Evolutionary conservation across 352 stramenopile species (phyloP).

Genomic region (Globisporangium spiculum): DNA sequence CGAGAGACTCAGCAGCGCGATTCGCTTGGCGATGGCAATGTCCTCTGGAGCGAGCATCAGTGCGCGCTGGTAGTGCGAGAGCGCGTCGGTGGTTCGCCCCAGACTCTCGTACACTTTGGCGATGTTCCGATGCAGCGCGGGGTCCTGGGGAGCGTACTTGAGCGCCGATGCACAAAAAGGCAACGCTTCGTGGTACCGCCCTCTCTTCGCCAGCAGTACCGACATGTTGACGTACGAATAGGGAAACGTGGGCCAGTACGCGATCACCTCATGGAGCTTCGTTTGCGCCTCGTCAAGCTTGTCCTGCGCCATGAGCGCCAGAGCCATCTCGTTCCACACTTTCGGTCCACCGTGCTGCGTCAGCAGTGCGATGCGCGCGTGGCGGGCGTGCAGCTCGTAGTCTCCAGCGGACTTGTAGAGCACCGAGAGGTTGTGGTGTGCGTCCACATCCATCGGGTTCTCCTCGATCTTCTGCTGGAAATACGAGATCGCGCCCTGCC

Average conservation of each 20-base stretch:
- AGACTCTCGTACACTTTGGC: conserved; percentile 55
- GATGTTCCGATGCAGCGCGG: conserved; percentile 53
- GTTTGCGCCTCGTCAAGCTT: conserved; percentile 36
- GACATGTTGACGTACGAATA: conserved; percentile 58
- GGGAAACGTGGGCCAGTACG: conserved; percentile 45
- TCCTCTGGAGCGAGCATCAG: conserved; percentile 36
- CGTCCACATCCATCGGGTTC: conserved; percentile 52
- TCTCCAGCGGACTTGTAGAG: conserved; percentile 48
- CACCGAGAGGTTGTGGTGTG: conserved; percentile 59
- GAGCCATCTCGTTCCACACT: conserved; percentile 57
- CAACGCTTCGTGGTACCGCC: conserved; percentile 47
- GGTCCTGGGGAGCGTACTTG: conserved; percentile 35
- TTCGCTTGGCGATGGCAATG: conserved; percentile 29
- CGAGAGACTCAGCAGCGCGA: conserved; percentile 53
- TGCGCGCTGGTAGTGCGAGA: conserved; percentile 42
- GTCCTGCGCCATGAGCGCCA: conserved; percentile 45
- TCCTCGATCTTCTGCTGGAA: conserved; percentile 55
- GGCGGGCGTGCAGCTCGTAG: conserved; percentile 31
- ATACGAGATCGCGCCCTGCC: conserved; percentile 54
- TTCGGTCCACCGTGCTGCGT: conserved; percentile 52
- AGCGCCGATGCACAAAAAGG: conserved; percentile 35
- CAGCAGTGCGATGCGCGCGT: conserved; percentile 61
- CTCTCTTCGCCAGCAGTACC: conserved; percentile 36
- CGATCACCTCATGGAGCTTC: conserved; percentile 41
- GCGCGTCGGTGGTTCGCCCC: conserved; percentile 39